Evolutionary conservation across 192 early-diverging fungal genomes (phyloP).

Genomic region (Coemansia sp.): DNA sequence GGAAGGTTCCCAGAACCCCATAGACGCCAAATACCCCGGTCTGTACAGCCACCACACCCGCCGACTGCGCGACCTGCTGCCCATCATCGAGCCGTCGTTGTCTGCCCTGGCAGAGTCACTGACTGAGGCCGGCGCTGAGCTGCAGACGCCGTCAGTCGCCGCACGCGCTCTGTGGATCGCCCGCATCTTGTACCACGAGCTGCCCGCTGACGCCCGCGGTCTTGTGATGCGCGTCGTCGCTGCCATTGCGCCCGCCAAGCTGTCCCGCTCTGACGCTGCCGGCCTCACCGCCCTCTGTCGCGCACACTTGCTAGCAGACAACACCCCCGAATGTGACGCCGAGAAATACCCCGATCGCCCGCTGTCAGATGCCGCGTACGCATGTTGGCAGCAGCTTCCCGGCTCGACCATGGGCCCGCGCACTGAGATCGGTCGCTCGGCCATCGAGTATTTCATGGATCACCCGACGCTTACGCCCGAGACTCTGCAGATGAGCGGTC

Average conservation of each 20-base stretch:
- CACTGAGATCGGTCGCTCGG: background rate
- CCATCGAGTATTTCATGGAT: conserved; percentile 6
- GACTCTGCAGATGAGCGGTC: conserved; percentile 8
- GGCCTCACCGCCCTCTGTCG: conserved; percentile 23
- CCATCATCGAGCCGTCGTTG: background rate
- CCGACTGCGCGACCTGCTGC: background rate
- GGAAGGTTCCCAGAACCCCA: no score
- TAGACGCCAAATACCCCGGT: no score
- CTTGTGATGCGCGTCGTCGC: conserved; percentile 27
- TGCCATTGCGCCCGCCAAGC: conserved; percentile 14
- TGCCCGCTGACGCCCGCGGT: conserved; percentile 22
- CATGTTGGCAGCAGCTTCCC: no score
- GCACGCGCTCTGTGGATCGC: conserved; percentile 19
- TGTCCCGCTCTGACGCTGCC: conserved; percentile 18
- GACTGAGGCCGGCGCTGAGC: background rate
- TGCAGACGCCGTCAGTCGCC: background rate
- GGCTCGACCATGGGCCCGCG: background rate
- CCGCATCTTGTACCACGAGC: conserved; percentile 38
- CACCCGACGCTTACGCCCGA: conserved; percentile 18
- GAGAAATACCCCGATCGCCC: no score
- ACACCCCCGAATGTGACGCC: no score
- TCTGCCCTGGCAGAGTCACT: background rate
- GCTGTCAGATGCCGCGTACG: no score
- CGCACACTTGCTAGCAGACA: background rate
- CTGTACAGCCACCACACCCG: no score